Evolutionary conservation across 2,329 filamentous ascomycete genomes (phyloP).

Genomic region (Ceratocystis huliohia): DNA sequence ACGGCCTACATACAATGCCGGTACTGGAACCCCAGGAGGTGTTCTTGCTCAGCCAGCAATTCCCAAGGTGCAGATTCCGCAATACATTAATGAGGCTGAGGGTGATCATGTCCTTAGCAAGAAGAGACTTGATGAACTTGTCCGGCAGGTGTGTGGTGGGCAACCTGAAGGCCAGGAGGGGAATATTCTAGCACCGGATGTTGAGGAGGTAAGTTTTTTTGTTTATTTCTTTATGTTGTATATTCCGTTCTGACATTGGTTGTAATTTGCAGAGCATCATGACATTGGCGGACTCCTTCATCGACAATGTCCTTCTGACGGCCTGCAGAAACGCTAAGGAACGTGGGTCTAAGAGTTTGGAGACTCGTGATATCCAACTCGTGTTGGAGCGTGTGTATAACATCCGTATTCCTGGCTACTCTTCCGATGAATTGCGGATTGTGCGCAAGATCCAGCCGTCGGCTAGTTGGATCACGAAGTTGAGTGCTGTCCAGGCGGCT

Average conservation of each 20-base stretch:
- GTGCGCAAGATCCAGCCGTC: conserved; percentile 88
- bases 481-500: conserved; percentile 89
- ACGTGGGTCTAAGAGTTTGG: conserved; percentile 76
- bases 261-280: conserved; percentile 55
- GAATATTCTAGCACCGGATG: conserved; percentile 74
- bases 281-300: conserved; percentile 81
- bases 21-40: conserved; percentile 62
- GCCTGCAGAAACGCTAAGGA: conserved; percentile 90
- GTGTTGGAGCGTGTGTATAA: conserved; percentile 77
- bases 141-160: conserved; percentile 81
- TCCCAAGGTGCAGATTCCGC: conserved; percentile 65
- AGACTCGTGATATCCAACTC: conserved; percentile 75
- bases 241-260: neutral
- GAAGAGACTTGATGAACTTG: conserved; percentile 91
- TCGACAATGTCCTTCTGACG: conserved; percentile 76
- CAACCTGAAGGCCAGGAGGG: conserved; percentile 58
- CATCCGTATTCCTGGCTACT: conserved; percentile 86
- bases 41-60: conserved; percentile 82
- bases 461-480: conserved; percentile 84
- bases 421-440: conserved; percentile 83
- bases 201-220: conserved; percentile 65
- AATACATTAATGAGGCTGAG: conserved; percentile 79
- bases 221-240: neutral
- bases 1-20: conserved; percentile 75
- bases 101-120: conserved; percentile 91